Conservation (phyloP, 257 asterid species). For the Solanum sejunctum region DNA sequence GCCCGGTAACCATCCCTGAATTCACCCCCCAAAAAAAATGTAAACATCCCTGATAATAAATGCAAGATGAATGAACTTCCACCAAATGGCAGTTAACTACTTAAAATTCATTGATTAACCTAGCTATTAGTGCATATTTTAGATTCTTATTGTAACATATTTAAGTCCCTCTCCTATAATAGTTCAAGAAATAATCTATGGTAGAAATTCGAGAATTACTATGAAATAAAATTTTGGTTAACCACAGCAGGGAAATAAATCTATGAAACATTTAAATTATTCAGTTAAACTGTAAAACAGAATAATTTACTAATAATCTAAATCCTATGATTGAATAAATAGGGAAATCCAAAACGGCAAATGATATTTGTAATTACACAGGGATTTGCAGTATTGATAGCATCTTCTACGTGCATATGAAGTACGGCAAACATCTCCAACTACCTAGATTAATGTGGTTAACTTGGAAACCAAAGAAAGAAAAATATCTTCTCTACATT, state of each 20-base stretch:
- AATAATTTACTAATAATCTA: not conserved
- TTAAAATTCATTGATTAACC: not conserved
- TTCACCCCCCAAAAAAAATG: not conserved
- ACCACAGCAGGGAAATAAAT: not conserved
- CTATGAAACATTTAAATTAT: not conserved
- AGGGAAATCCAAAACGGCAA: not conserved
- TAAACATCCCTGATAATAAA: not conserved
- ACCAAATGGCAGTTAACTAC: not conserved
- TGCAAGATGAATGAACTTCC: not conserved
- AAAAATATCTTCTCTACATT: not conserved
- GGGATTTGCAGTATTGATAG: not conserved
- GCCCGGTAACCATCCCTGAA: constrained; percentile 98
- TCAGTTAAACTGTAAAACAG: not conserved
- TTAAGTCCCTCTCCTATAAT: not conserved
- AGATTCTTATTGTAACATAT: not conserved
- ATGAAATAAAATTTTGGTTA: not conserved
- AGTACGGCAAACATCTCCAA: not conserved
- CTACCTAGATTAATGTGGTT: not conserved
- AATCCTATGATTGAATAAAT: not conserved
- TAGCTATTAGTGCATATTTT: not conserved
- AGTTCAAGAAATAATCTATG: not conserved
- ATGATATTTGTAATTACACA: not conserved
- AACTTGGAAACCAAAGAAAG: not conserved
- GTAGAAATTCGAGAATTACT: not conserved
- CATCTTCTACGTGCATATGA: not conserved